Percentiles rank a stretch among this genome's conserved stretches.
Evolutionary conservation across 345 rosid species (phyloP).

Genomic region (Pseudoturritis turrita): DNA sequence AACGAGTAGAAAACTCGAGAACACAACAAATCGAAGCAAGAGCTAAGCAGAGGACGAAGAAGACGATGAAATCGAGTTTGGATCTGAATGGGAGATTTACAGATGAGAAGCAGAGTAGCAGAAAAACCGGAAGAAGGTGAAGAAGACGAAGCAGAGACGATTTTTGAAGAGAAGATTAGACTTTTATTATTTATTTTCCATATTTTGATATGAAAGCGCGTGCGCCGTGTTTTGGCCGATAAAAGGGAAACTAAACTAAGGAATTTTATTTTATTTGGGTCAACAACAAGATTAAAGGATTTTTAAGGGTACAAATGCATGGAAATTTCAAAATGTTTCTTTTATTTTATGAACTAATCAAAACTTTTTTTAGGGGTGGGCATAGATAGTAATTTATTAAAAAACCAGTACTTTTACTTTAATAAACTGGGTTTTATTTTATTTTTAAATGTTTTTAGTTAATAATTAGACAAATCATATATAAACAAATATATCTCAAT

Average conservation of each 20-base stretch:
- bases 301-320: too few species aligned
- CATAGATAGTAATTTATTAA: neutral
- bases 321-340: neutral
- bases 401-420: too few species aligned
- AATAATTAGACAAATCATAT: too few species aligned
- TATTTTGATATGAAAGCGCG: conserved; percentile 16
- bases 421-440: too few species aligned
- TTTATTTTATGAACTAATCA: neutral
- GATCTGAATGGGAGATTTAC: conserved; percentile 12
- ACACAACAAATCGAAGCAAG: neutral
- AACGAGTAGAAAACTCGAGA: neutral
- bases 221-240: conserved; percentile 21
- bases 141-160: neutral
- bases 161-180: neutral
- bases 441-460: too few species aligned
- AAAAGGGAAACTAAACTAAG: neutral
- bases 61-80: neutral
- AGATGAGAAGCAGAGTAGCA: neutral
- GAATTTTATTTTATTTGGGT: neutral
- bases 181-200: neutral
- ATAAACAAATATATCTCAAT: too few species aligned
- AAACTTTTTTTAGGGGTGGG: neutral
- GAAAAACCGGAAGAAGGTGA: neutral
- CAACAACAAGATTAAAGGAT: neutral
- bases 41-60: neutral